Base-by-base conservation (phyloP, 2,329 filamentous ascomycete species). In the Epichloe sp. region DNA sequence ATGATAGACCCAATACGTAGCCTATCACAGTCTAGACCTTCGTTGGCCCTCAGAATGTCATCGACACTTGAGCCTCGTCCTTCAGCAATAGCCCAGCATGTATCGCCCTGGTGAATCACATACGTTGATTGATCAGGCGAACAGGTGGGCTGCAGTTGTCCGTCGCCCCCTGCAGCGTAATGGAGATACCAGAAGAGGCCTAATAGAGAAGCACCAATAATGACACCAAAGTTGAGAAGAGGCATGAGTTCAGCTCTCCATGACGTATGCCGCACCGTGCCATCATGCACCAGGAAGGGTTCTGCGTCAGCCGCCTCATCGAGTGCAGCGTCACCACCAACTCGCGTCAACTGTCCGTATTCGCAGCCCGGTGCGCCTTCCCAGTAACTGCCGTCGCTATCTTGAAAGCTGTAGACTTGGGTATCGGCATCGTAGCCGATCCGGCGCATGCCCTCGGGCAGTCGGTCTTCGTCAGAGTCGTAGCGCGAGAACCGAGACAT, bases 221-320 rank as follows among this genome's bases (percentile, higher is more conserved):
- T 61, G 54, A 80, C 62, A 50, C 75, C 76, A 63, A 80, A 81
- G 59, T 79, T 79, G 58, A 81, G 67, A 55, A 81, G 65, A n/a
- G 74, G 74, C 65, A 69, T 71, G 65, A 76, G 65, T 53, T 76
- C 72, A 36, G 71, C 68, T 34, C 77, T 69, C 71, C 77, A 75
- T 5, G 77, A 73, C 35, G 65, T 63, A 40, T 61, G 65, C 56
- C 55, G 58, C 31, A 45, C 53, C 17, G 52, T 50, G 36, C 57
- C 48, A 26, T 54, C 52, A 6, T 57, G 52, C 17, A 55, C 49
- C 23, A 69, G 59, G 52, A 66, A 69, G 12, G 65, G 60, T 23
- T 64, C 61, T 8, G 60, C 55, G 48, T 65, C 64, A 31, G 59
- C 57, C 36, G 51, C 47, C n/a, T 58, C 58, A 36, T 60, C 59